These are phyloP conservation scores for Streptanthus diversifolius DNA, from an alignment of 345 rosid genomes.

Conservation along the genomic window DNA sequence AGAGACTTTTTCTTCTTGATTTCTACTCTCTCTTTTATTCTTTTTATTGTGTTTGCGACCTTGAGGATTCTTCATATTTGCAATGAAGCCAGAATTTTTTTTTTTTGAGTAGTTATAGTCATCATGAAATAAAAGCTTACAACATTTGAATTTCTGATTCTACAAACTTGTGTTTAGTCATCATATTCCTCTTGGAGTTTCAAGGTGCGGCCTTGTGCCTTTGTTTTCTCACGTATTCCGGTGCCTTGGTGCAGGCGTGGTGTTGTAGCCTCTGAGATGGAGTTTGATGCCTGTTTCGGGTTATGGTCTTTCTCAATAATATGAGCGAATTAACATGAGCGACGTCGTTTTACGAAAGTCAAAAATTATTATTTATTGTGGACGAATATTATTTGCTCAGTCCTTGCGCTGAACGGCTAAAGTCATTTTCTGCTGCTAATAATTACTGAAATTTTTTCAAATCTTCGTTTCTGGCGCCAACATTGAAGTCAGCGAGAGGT, in stretches of 20 bases:
- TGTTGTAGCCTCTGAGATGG: too few relatives aligned
- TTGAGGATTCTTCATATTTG: constrained; percentile 10
- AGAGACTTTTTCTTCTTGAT: background rate
- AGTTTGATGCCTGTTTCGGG: too few relatives aligned
- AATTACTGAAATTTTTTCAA: constrained; percentile 10
- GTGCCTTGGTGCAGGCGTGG: too few relatives aligned
- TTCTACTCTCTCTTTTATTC: background rate
- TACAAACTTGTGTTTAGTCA: background rate
- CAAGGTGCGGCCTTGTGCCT: too few relatives aligned
- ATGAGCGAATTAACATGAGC: too few relatives aligned
- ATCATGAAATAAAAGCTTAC: constrained; percentile 9
- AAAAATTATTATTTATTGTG: too few relatives aligned
- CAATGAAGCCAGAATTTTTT: background rate
- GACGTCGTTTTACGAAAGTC: too few relatives aligned
- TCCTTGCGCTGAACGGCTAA: background rate
- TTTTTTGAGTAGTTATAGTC: constrained; percentile 12
- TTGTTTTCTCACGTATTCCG: too few relatives aligned
- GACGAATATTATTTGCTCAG: background rate
- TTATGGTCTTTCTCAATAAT: too few relatives aligned
- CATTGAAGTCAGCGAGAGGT: constrained; percentile 26
- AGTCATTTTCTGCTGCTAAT: background rate
- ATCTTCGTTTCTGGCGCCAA: constrained; percentile 32
- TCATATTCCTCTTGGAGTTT: too few relatives aligned
- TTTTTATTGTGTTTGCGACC: background rate
- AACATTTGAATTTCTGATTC: background rate